Conservation (phyloP, 768 basidiomycete genomes). For the Fibroporia radiculosa region DNA sequence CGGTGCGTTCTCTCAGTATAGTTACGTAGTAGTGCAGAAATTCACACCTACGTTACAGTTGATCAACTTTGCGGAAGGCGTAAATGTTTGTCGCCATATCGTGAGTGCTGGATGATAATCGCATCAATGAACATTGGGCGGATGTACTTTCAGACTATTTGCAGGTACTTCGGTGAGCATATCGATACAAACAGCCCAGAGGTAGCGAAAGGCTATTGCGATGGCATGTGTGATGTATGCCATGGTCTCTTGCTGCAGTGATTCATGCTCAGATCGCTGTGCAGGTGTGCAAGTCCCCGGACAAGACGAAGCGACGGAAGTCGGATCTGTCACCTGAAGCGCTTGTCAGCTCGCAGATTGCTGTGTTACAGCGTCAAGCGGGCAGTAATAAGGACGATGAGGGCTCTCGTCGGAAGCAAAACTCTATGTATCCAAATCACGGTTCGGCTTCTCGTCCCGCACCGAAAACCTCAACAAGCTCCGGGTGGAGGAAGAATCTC, state of each 20-base stretch:
- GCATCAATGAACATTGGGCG: not conserved
- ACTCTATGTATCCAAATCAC: too few species aligned
- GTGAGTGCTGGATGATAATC: constrained; percentile 32
- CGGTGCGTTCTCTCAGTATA: constrained; percentile 33
- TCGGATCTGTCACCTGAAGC: constrained; percentile 40
- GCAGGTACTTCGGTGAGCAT: constrained; percentile 72
- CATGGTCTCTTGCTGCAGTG: not conserved
- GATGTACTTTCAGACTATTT: constrained; percentile 46
- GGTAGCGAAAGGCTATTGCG: constrained; percentile 45
- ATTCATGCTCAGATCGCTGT: not conserved
- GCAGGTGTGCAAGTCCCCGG: constrained; percentile 75
- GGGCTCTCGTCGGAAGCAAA: not conserved
- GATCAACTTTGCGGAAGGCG: constrained; percentile 50
- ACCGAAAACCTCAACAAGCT: not conserved
- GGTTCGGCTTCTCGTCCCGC: not conserved
- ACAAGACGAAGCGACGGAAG: constrained; percentile 47
- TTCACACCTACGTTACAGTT: constrained; percentile 25
- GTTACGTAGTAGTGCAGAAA: not conserved
- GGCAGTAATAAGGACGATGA: constrained; percentile 1
- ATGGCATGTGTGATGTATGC: constrained; percentile 76
- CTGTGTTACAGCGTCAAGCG: not conserved
- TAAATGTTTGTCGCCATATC: constrained; percentile 58
- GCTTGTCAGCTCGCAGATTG: constrained; percentile 18
- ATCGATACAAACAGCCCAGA: constrained; percentile 43
- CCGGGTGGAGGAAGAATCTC: not conserved